Base-by-base conservation (phyloP, 2,329 filamentous ascomycete species). In the Chaetomium olivaceum region DNA sequence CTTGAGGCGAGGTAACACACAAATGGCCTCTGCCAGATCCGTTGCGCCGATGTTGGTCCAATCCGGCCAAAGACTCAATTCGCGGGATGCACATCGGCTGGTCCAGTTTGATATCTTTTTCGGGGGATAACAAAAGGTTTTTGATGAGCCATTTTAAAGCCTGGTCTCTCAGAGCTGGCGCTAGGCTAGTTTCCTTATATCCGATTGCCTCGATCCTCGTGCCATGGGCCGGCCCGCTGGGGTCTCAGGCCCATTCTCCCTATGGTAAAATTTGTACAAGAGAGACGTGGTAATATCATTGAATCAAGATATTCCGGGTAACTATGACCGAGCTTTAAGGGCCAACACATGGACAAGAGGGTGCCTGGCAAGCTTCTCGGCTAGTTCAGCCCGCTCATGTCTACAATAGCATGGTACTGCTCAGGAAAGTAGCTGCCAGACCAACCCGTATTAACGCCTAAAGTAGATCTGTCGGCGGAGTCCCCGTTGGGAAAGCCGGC, bases 211-310 rank as follows among this genome's bases (percentile, higher is more conserved):
- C 7, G 3, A 23, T 25, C 16, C 29, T 48, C 23, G 25, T 14
- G 23, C 4, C 31, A 11, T 60, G 9, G 8, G 14, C 3, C 43
- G 1, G 14, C 21, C 6, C 27, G 27, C 27, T 29, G 27, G 27
- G 27, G 27, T 29, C 6, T 29, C 3, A 29, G 27, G 27, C 27
- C 27, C 27, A 29, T 29, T 6, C 27, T 7, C 59, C 59, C 50
- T 50, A 61, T 9, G 59, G 50, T 48, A 48, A 61, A 21, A 55
- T 61, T 50, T 61, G 33, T 11, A 11, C 25, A 21, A n/a, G 46
- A 25, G n/a, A 2, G 36, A 3, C 16, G 21, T 43, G 31, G 25
- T 36, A 57, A 29, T 9, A 33, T 33, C 8, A 5, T 33, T 12
- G 31, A 33, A 33, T 33, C 31, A 33, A 33, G 9, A 12, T 33